A percentile compares a stretch with the other conserved stretches of the same genome.
Conservation (phyloP, 2,329 filamentous ascomycete species). For the Paraconiothyrium sp. region DNA sequence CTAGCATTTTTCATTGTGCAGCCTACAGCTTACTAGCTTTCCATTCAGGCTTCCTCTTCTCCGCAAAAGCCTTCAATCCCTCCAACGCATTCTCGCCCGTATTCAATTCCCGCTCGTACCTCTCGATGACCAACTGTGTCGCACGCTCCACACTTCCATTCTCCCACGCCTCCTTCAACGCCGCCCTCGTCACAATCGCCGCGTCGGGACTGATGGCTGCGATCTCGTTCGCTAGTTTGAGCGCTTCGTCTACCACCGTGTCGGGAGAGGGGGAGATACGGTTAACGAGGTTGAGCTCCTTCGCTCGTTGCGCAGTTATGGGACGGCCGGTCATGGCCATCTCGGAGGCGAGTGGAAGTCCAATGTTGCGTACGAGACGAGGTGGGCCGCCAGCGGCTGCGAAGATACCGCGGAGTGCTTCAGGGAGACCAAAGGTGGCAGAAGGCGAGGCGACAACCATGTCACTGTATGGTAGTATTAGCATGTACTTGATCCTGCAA, state of each 20-base stretch:
- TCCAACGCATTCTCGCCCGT: conserved; percentile 60
- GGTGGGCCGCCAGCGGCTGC: conserved; percentile 63
- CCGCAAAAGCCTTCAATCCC: conserved; percentile 62
- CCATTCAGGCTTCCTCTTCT: conserved; percentile 62
- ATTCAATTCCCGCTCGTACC: conserved; percentile 53
- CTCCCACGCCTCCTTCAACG: conserved; percentile 47
- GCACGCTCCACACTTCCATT: conserved; percentile 48
- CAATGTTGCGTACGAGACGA: conserved; percentile 59
- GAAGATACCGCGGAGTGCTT: conserved; percentile 64
- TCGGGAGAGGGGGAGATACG: conserved; percentile 48
- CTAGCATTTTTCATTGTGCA: neutral
- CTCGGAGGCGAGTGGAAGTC: conserved; percentile 61
- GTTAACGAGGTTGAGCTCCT: conserved; percentile 54
- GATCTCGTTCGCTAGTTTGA: conserved; percentile 49
- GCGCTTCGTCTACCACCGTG: conserved; percentile 46
- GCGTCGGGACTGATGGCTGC: conserved; percentile 50
- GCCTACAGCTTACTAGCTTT: conserved; percentile 58
- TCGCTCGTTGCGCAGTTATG: conserved; percentile 57
- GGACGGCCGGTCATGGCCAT: conserved; percentile 60
- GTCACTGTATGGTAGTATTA: conserved; percentile 49
- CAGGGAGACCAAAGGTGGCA: conserved; percentile 63
- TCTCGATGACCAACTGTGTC: conserved; percentile 54
- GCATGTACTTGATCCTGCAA: neutral
- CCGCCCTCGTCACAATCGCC: conserved; percentile 49
- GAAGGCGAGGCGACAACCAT: conserved; percentile 63